Evolutionary conservation across 2,329 filamentous ascomycete genomes (phyloP).

Genomic region (Penicillium janthinellum): DNA sequence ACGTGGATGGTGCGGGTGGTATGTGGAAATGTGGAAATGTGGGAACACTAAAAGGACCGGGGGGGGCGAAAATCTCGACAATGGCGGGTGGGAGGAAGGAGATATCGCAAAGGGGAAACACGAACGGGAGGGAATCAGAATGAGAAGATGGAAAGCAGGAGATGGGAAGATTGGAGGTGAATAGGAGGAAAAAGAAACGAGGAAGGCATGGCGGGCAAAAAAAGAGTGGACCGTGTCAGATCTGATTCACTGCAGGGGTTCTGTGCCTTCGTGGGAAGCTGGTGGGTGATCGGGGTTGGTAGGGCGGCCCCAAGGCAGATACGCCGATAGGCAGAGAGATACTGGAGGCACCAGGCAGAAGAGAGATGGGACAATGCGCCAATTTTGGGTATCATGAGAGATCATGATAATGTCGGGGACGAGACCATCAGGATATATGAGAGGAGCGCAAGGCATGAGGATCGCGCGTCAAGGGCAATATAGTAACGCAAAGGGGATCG

Average conservation of each 20-base stretch:
- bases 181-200: conserved; percentile 12
- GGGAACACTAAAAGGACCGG: conserved; percentile 17
- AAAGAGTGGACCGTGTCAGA: conserved; percentile 28
- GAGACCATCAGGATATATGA: neutral
- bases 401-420: neutral
- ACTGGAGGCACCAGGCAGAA: neutral
- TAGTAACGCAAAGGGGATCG: neutral
- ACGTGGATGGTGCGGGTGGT: conserved; percentile 22
- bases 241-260: conserved; percentile 30
- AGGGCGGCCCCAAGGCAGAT: neutral
- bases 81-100: conserved; percentile 18
- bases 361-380: neutral
- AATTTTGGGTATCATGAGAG: neutral
- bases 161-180: conserved; percentile 12
- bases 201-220: conserved; percentile 15
- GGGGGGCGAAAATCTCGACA: conserved; percentile 26
- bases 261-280: neutral
- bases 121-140: conserved; percentile 7
- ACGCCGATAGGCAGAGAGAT: neutral
- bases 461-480: neutral
- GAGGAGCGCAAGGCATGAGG: neutral
- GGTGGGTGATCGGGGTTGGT: neutral
- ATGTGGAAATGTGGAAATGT: conserved; percentile 24
- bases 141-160: conserved; percentile 9
- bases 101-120: conserved; percentile 14